Evolutionary conservation across 441 rosid species (phyloP).

Genomic region (Adansonia rubrostipa): DNA sequence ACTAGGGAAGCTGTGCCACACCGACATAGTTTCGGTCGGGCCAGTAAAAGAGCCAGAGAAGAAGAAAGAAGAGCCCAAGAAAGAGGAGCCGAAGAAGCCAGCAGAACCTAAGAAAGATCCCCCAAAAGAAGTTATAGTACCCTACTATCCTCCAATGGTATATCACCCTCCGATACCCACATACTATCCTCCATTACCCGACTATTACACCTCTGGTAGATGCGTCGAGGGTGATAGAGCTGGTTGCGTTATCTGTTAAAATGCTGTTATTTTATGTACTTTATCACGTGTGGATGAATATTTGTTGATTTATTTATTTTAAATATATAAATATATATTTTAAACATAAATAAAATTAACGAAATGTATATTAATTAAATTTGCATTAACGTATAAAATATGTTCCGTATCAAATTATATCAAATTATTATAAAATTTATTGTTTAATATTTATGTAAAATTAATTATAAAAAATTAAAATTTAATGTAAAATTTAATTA

Average conservation of each 20-base stretch:
- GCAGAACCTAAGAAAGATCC: slow-evolving; percentile 17
- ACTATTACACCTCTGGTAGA: slow-evolving; percentile 3
- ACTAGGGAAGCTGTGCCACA: slow-evolving; percentile 47
- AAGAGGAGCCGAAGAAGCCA: slow-evolving; percentile 38
- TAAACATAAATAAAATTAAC: too few species aligned
- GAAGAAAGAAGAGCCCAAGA: slow-evolving; percentile 56
- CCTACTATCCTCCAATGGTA: neutral
- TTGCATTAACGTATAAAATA: too few species aligned
- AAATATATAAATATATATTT: too few species aligned
- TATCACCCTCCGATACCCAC: slow-evolving; percentile 33
- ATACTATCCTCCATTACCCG: slow-evolving; percentile 3
- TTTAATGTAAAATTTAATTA: too few species aligned
- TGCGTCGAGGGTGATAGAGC: slow-evolving; percentile 44
- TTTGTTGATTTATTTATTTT: too few species aligned
- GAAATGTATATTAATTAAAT: too few species aligned
- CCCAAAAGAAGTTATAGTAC: slow-evolving; percentile 24
- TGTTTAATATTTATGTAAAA: too few species aligned
- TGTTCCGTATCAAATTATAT: too few species aligned
- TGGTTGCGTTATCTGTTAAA: slow-evolving; percentile 54
- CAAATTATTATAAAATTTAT: too few species aligned
- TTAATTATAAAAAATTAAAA: too few species aligned
- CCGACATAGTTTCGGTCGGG: slow-evolving; percentile 52
- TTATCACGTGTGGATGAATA: too few species aligned
- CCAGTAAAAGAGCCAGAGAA: slow-evolving; percentile 61
- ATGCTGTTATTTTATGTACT: too few species aligned